Conservation (phyloP, 768 basidiomycete genomes). For the Boletus vinaceobasis region DNA sequence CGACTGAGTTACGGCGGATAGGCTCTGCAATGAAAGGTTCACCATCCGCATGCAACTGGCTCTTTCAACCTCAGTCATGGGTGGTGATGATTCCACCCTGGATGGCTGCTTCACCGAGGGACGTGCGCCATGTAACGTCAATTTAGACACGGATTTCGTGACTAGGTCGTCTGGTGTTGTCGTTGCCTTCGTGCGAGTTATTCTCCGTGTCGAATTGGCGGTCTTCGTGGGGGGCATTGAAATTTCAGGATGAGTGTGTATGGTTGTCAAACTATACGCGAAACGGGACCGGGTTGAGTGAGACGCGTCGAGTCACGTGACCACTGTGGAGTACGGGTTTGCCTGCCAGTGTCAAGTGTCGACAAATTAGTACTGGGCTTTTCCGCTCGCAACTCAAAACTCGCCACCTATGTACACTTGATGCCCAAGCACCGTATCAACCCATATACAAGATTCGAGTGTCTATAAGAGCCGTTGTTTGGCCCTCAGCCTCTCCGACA, state of each 20-base stretch:
- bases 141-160: slow-evolving; percentile 24
- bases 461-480: slow-evolving; percentile 6
- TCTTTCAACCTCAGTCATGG: slow-evolving; percentile 35
- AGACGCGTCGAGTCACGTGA: slow-evolving; percentile 17
- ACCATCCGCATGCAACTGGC: slow-evolving; percentile 57
- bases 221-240: slow-evolving; percentile 15
- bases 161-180: background rate
- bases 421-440: background rate
- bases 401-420: background rate
- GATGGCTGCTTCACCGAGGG: slow-evolving; percentile 29
- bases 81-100: background rate
- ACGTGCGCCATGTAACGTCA: slow-evolving; percentile 24
- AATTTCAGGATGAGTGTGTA: background rate
- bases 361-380: too few species aligned
- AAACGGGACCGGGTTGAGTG: background rate
- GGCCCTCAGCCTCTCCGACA: background rate
- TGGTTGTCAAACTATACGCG: too few species aligned
- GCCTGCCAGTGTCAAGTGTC: too few species aligned
- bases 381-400: background rate
- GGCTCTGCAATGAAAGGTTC: slow-evolving; percentile 56
- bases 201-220: slow-evolving; percentile 2
- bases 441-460: background rate
- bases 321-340: background rate
- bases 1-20: slow-evolving; percentile 50
- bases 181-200: slow-evolving; percentile 11